A percentile compares a stretch with the other conserved stretches of the same genome.
These are phyloP conservation scores for Solanum dulcamara DNA, from an alignment of 257 asterid species.

Conservation along the genomic window DNA sequence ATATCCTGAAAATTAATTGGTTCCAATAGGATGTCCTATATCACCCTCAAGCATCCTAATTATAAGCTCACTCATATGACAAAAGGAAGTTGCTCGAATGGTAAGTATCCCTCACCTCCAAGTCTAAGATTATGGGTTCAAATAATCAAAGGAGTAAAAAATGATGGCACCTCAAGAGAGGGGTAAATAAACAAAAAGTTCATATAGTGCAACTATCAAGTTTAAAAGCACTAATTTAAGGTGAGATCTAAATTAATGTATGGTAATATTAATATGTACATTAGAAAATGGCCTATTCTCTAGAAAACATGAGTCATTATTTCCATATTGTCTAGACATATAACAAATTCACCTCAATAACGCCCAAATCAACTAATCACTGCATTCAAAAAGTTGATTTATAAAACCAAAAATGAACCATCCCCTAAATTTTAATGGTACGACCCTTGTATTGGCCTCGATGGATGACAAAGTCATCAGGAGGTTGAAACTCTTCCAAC, in stretches of 20 bases:
- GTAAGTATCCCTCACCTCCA: neutral
- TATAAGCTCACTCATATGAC: neutral
- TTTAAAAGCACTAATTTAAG: neutral
- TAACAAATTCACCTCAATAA: slow-evolving; percentile 15
- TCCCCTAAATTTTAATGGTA: slow-evolving; percentile 42
- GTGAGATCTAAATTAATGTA: slow-evolving; percentile 33
- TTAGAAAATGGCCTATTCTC: slow-evolving; percentile 31
- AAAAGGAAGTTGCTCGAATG: neutral
- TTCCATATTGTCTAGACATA: slow-evolving; percentile 12
- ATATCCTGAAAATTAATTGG: neutral
- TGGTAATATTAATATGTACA: slow-evolving; percentile 60
- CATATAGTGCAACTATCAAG: neutral
- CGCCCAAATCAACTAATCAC: slow-evolving; percentile 17
- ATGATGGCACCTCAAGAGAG: neutral
- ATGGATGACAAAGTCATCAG: slow-evolving; percentile 83
- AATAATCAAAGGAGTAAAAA: neutral
- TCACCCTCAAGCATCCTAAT: neutral
- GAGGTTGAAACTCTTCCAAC: slow-evolving; percentile 94
- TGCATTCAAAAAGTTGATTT: slow-evolving; percentile 3
- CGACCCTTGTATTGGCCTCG: slow-evolving; percentile 97
- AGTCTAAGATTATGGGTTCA: neutral
- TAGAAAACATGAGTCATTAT: slow-evolving; percentile 20
- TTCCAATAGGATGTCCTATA: neutral
- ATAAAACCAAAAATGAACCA: slow-evolving; percentile 1
- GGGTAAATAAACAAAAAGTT: neutral